Conservation (phyloP, 257 asterid genomes). For the Ilex aquifolium region DNA sequence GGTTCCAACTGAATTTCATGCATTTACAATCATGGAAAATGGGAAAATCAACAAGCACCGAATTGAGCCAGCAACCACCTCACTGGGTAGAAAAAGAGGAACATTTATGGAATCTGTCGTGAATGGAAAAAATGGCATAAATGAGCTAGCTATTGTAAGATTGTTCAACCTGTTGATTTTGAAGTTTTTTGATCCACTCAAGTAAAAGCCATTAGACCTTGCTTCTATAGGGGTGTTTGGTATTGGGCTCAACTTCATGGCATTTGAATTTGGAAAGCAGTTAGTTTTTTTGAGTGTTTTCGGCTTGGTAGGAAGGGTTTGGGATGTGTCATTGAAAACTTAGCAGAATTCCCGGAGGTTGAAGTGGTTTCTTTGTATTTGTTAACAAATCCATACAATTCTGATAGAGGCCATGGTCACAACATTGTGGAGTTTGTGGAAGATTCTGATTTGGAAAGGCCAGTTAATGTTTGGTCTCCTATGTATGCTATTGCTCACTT, state of each 20-base stretch:
- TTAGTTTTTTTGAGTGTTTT: conserved; percentile 74
- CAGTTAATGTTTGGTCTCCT: conserved; percentile 49
- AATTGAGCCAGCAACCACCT: too few species aligned
- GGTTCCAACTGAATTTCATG: conserved; percentile 95
- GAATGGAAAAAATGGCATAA: conserved; percentile 71
- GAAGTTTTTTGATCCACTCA: conserved; percentile 55
- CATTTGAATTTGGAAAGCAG: conserved; percentile 6
- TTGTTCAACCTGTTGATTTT: conserved; percentile 78
- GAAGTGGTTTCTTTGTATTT: conserved; percentile 54
- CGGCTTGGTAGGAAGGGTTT: conserved; percentile 90
- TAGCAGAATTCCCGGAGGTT: conserved; percentile 49
- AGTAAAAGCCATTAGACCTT: conserved; percentile 48
- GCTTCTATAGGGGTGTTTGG: conserved; percentile 29
- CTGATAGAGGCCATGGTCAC: conserved; percentile 49
- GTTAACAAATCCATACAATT: conserved; percentile 66
- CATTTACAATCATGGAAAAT: conserved; percentile 37
- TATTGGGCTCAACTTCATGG: conserved; percentile 30
- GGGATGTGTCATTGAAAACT: conserved; percentile 76
- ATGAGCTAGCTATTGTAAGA: conserved; percentile 54
- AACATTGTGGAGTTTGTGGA: conserved; percentile 55
- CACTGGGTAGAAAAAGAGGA: too few species aligned
- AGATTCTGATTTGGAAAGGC: conserved; percentile 40
- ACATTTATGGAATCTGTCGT: too few species aligned
- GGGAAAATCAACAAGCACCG: too few species aligned
- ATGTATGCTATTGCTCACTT: conserved; percentile 61